A percentile compares a stretch with the other conserved stretches of the same genome.
These are phyloP conservation scores for Albizia julibrissin DNA, from an alignment of 306 rosid genomes.

Conservation along the genomic window DNA sequence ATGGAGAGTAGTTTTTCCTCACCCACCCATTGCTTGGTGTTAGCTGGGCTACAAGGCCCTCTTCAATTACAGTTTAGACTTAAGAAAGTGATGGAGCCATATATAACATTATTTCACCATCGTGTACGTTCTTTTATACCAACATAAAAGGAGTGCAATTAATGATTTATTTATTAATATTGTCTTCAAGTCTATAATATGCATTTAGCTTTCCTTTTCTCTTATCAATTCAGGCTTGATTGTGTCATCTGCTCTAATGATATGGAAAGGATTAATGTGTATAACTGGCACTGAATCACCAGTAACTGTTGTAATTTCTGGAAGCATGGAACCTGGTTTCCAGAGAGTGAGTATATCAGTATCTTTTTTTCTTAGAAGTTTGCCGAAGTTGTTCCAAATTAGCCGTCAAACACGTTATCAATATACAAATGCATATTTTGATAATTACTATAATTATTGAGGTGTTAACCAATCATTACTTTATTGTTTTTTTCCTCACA, in stretches of 20 bases:
- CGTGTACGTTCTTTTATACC: neutral
- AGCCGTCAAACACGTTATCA: neutral
- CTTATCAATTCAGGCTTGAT: constrained; percentile 57
- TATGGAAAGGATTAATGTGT: constrained; percentile 78
- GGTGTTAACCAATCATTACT: neutral
- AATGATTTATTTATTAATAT: neutral
- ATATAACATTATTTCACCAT: neutral
- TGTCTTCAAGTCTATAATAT: neutral
- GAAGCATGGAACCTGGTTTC: constrained; percentile 93
- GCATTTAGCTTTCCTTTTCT: neutral
- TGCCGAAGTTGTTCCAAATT: neutral
- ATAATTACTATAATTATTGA: neutral
- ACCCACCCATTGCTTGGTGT: too few species aligned
- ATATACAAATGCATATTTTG: neutral
- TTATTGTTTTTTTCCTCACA: neutral
- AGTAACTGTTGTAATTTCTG: constrained; percentile 77
- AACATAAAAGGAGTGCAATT: neutral
- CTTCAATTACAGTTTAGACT: neutral
- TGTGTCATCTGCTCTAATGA: constrained; percentile 60
- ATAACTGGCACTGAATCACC: constrained; percentile 80
- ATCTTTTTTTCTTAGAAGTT: neutral
- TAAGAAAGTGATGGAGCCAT: neutral
- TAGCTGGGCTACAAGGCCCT: too few species aligned
- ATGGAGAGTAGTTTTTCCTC: too few species aligned
- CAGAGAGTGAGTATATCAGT: constrained; percentile 52